A percentile compares a stretch with the other conserved stretches of the same genome.
phyloP scores from a whole-genome alignment of 306 rosid species.

The Citrullus amarus region DNA sequence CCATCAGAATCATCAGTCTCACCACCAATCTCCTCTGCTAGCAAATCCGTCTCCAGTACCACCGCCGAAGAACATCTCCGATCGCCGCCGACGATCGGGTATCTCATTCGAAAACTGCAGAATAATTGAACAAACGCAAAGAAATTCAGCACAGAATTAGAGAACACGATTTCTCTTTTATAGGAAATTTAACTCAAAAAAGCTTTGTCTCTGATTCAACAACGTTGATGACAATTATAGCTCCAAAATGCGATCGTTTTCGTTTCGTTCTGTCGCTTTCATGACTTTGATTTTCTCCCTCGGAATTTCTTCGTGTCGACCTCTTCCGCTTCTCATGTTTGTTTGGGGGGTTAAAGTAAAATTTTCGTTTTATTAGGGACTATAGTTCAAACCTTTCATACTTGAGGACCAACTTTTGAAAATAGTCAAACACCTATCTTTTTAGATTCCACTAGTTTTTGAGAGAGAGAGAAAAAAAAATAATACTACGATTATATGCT shows the following conservation, averaged over 20 bases:
- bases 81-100: constrained; percentile 26
- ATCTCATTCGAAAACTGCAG: constrained; percentile 23
- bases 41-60: neutral
- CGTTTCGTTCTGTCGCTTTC: neutral
- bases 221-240: neutral
- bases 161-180: neutral
- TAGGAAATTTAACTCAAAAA: neutral
- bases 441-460: too few species aligned
- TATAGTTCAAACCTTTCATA: neutral
- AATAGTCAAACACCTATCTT: too few species aligned
- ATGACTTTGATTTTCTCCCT: neutral
- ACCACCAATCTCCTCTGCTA: neutral
- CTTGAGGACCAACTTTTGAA: too few species aligned
- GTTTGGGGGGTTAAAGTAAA: neutral
- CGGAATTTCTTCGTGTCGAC: constrained; percentile 3
- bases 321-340: neutral
- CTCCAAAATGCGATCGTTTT: neutral
- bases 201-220: neutral
- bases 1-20: constrained; percentile 1
- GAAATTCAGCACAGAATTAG: neutral
- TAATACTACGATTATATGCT: too few species aligned
- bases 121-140: neutral
- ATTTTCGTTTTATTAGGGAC: neutral
- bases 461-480: too few species aligned
- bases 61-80: constrained; percentile 31